phyloP scores from a whole-genome alignment of 2,329 filamentous ascomycete genomes.

The Phialocephala subalpina region DNA sequence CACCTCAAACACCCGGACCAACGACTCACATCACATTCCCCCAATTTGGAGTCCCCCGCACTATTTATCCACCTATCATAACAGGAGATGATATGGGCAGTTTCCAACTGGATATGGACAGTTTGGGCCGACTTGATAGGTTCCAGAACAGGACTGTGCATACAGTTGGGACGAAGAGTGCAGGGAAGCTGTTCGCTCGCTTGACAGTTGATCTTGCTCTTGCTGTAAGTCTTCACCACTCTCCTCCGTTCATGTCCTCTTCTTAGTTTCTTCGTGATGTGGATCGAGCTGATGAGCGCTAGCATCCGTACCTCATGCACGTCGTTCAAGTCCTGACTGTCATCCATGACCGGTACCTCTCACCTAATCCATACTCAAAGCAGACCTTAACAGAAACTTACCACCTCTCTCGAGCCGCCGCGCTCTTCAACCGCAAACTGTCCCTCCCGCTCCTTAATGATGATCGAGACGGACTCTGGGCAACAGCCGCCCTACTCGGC shows the following conservation, averaged over 20 bases:
- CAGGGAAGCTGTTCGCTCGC: constrained; percentile 46
- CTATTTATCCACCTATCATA: constrained; percentile 3
- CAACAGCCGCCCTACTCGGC: constrained; percentile 55
- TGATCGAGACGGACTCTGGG: constrained; percentile 57
- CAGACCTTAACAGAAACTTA: constrained; percentile 48
- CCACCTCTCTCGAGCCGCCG: constrained; percentile 57
- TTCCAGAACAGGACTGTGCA: constrained; percentile 54
- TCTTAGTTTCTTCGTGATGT: not conserved
- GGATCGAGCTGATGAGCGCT: not conserved
- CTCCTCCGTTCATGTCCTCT: not conserved
- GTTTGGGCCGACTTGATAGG: constrained; percentile 48
- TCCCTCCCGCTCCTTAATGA: constrained; percentile 45
- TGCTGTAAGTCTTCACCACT: constrained; percentile 45
- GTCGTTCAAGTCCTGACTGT: constrained; percentile 59
- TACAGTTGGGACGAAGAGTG: constrained; percentile 47
- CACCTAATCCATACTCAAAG: constrained; percentile 12
- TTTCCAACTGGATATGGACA: constrained; percentile 31
- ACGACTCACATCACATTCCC: not conserved
- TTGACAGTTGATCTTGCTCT: constrained; percentile 49
- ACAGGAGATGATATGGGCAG: not conserved
- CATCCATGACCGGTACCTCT: constrained; percentile 59
- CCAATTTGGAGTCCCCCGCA: not conserved
- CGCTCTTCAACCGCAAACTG: constrained; percentile 56
- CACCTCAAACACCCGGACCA: not conserved
- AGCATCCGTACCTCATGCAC: constrained; percentile 55